Evolutionary conservation across 352 stramenopile species (phyloP), one percentile per base, ranked within the genome.

Genomic region (Phytophthora pseudosyringae): DNA sequence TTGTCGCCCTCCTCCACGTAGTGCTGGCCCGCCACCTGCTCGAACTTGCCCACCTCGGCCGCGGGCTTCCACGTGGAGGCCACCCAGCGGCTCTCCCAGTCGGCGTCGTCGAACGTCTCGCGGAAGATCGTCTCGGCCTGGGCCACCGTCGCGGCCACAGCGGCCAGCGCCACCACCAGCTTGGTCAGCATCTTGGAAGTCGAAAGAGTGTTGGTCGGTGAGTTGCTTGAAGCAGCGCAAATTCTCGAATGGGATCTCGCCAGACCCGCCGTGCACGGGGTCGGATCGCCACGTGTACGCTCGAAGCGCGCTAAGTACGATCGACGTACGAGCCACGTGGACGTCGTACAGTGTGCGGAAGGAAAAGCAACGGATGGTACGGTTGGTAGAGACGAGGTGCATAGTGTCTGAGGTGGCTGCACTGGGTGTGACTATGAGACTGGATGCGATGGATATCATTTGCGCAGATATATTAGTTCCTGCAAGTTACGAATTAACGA

Each of bases 41-140:
- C 86, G 89, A 98, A 99, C 64, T 88, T 78, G 69, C 97, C 97
- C 60, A 99, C 95, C 75, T 99, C 95, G 18, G 64, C 66, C 48
- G 85, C 71, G 4, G 90, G 80, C 80, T 99, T 99, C 96, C 96
- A 99, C 41, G 93, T 88, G 32, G 86, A 98, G n/a, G 91, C 86
- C 52, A 98, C 89, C 83, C 86, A 95, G 58, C 80, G 76, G 28
- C 75, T 65, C 32, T 71, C 67, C 82, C 85, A 95, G 62, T 81
- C 82, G 16, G 78, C 86, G 76, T 98, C 91, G 64, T 97, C 85
- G 70, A 98, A 98, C 52, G 90, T 93, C 75, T 98, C 95, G 45
- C 94, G 83, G 80, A 98, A 98, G 67, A 96, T 97, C 9, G 98
- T 83, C 86, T 97, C 61, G 59, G 81, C 74, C 46, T 78, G 58